A percentile compares a stretch with the other conserved stretches of the same genome.
Evolutionary conservation across 768 basidiomycete genomes (phyloP).

Genomic region (Lyophyllum shimeji): DNA sequence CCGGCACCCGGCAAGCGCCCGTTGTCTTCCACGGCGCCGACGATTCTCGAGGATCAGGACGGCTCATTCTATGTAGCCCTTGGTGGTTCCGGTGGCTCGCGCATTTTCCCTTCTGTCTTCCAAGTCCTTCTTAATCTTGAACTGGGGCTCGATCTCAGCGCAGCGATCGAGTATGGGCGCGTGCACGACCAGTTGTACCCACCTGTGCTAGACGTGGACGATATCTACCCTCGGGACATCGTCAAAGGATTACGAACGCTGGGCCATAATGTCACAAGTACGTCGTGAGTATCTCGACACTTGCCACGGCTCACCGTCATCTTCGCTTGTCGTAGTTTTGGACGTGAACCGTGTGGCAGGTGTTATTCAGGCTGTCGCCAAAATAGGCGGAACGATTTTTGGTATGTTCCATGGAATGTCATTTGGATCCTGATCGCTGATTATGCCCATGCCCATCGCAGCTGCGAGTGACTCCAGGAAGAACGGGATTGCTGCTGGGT

Average conservation of each 20-base stretch:
- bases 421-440: constrained; percentile 5
- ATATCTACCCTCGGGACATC: constrained; percentile 54
- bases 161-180: constrained; percentile 82
- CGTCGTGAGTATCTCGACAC: constrained; percentile 16
- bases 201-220: constrained; percentile 54
- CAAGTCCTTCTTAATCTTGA: constrained; percentile 80
- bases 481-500: constrained; percentile 89
- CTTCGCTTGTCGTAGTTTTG: constrained; percentile 36
- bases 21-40: constrained; percentile 80
- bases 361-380: constrained; percentile 71
- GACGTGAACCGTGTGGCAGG: constrained; percentile 73
- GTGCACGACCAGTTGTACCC: constrained; percentile 90
- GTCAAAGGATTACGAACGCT: constrained; percentile 52
- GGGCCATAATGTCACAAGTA: constrained; percentile 76
- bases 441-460: constrained; percentile 21
- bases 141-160: constrained; percentile 77
- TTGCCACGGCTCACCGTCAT: not conserved
- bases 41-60: constrained; percentile 75
- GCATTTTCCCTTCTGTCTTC: constrained; percentile 78
- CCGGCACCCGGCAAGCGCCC: constrained; percentile 88
- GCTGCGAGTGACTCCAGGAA: constrained; percentile 92
- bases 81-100: constrained; percentile 87
- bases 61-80: constrained; percentile 72
- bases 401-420: constrained; percentile 42
- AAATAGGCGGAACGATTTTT: constrained; percentile 53